Percentiles rank a stretch among this genome's conserved stretches.
Conservation (phyloP, 2,329 filamentous ascomycete species). For the Thielaviopsis ethacetica region DNA sequence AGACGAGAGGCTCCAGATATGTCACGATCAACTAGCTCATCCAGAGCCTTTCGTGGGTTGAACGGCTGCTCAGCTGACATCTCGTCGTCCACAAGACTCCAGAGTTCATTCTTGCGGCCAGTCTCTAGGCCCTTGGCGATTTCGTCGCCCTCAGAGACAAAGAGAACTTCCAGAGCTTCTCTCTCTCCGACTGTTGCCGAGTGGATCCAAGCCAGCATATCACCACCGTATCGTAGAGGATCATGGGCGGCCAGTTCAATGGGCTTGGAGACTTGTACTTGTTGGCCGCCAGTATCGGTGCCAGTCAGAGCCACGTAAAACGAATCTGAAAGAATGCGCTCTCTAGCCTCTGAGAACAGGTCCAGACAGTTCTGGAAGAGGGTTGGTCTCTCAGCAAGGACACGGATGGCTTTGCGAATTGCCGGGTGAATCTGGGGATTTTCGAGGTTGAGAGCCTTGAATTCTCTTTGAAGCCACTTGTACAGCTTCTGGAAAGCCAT, state of each 20-base stretch:
- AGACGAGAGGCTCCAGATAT: constrained; percentile 65
- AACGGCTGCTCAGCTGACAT: constrained; percentile 39
- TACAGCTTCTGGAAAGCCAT: constrained; percentile 90
- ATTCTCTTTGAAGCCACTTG: constrained; percentile 85
- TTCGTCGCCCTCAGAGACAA: constrained; percentile 79
- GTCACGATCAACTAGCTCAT: constrained; percentile 74
- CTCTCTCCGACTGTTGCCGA: constrained; percentile 86
- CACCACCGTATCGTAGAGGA: constrained; percentile 75
- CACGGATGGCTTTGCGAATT: constrained; percentile 67
- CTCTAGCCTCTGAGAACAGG: constrained; percentile 78
- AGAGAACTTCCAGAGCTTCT: constrained; percentile 80
- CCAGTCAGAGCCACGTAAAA: constrained; percentile 84
- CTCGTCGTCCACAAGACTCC: constrained; percentile 51
- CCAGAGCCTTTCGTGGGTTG: constrained; percentile 66
- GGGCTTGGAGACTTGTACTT: constrained; percentile 56
- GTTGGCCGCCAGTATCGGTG: constrained; percentile 36
- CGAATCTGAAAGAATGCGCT: constrained; percentile 70
- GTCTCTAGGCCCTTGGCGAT: constrained; percentile 61
- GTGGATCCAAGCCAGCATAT: constrained; percentile 96
- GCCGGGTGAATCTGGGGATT: constrained; percentile 81
- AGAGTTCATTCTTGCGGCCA: constrained; percentile 68
- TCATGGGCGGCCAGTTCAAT: constrained; percentile 93
- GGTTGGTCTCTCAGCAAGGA: constrained; percentile 75
- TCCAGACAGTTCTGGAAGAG: constrained; percentile 89
- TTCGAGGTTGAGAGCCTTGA: constrained; percentile 82